A percentile compares a stretch with the other conserved stretches of the same genome.
Conservation (phyloP, 176 grass and related monocot genomes). For the Zea luxurians region DNA sequence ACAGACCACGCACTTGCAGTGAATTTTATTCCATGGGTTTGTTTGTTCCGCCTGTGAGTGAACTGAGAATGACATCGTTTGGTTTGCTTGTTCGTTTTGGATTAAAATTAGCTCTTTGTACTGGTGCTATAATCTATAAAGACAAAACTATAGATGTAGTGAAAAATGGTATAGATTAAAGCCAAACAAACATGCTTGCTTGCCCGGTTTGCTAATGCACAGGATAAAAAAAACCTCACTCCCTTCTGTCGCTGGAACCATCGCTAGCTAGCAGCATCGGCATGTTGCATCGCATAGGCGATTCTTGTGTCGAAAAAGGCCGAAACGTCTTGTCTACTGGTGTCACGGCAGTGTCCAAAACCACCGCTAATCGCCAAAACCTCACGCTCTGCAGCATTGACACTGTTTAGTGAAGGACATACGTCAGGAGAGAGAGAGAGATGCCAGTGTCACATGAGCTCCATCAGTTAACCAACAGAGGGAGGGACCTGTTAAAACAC, state of each 20-base stretch:
- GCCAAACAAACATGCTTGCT: too few relatives aligned
- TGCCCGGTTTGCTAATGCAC: background rate
- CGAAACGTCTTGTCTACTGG: conserved; percentile 26
- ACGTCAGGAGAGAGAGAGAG: background rate
- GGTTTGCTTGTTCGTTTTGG: too few relatives aligned
- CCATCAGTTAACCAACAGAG: conserved; percentile 10
- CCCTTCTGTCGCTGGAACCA: background rate
- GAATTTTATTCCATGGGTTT: conserved; percentile 15
- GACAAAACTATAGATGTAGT: too few relatives aligned
- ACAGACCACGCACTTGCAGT: background rate
- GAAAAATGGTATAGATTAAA: too few relatives aligned
- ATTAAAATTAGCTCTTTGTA: too few relatives aligned
- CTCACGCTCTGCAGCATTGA: background rate
- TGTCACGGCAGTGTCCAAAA: conserved; percentile 20
- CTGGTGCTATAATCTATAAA: too few relatives aligned
- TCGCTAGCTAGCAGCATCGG: too few relatives aligned
- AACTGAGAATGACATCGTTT: conserved; percentile 24
- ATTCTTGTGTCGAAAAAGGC: background rate
- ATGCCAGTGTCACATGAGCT: conserved; percentile 38
- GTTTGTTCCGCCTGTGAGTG: conserved; percentile 30
- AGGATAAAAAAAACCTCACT: background rate
- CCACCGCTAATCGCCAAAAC: background rate
- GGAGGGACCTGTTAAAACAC: background rate
- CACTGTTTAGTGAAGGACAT: background rate
- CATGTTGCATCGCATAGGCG: too few relatives aligned